A percentile compares a stretch with the other conserved stretches of the same genome.
phyloP scores from a whole-genome alignment of 2,329 filamentous ascomycete genomes.

The Coccinonectria pachysandricola region DNA sequence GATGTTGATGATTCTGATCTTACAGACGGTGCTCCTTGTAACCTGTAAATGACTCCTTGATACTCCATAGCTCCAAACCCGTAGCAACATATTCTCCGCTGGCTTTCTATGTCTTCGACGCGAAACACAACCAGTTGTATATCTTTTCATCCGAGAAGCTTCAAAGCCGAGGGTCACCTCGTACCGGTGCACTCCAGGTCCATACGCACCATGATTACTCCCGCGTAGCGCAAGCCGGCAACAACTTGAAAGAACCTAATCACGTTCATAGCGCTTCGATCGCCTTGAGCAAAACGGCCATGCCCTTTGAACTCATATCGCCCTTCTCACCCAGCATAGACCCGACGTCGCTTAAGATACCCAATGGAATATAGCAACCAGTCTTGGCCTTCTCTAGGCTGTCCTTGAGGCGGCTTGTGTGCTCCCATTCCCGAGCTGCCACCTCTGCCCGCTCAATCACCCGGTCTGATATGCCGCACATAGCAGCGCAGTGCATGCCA shows the following conservation, averaged over 20 bases:
- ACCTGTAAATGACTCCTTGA: too few species aligned
- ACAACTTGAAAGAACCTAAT: conserved; percentile 2
- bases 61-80: too few species aligned
- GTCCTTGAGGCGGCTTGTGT: conserved; percentile 83
- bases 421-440: conserved; percentile 88
- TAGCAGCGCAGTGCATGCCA: conserved; percentile 96
- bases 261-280: conserved; percentile 43
- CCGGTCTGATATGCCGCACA: conserved; percentile 83
- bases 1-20: too few species aligned
- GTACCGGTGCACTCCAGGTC: too few species aligned
- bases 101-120: too few species aligned
- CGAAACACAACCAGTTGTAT: conserved; percentile 1
- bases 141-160: conserved; percentile 6
- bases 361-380: conserved; percentile 73
- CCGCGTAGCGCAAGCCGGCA: conserved; percentile 1
- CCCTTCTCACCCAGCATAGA: conserved; percentile 56
- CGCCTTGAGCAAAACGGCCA: conserved; percentile 50
- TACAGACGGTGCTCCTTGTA: too few species aligned
- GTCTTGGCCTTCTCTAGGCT: conserved; percentile 72
- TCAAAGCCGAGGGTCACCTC: conserved; percentile 1
- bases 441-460: conserved; percentile 81
- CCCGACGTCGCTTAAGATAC: conserved; percentile 78
- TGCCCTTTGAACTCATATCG: conserved; percentile 37
- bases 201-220: background rate
- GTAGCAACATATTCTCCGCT: too few species aligned